Conservation (phyloP, 768 basidiomycete species). For the Lactarius sp. region DNA sequence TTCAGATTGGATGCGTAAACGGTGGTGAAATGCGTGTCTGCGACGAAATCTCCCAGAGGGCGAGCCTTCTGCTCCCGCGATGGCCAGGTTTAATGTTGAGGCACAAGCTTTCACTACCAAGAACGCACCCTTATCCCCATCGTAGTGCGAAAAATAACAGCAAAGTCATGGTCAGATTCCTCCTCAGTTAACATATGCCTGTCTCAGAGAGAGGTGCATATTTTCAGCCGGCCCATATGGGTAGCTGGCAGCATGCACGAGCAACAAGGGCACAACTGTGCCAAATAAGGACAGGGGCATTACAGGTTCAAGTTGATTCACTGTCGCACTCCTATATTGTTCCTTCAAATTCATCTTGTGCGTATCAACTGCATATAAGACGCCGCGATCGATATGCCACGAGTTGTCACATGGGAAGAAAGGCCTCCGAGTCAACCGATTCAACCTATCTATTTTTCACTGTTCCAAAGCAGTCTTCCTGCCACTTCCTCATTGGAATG, state of each 20-base stretch:
- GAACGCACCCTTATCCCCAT: constrained; percentile 34
- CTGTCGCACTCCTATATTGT: no score
- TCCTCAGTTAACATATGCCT: constrained; percentile 37
- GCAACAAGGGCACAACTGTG: no score
- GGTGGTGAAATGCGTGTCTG: constrained; percentile 43
- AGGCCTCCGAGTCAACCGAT: no score
- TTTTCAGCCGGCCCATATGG: constrained; percentile 70
- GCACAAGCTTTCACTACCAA: not conserved
- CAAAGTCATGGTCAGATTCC: not conserved
- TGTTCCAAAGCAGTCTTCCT: no score
- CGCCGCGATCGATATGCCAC: no score
- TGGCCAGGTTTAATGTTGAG: not conserved
- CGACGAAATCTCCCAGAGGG: constrained; percentile 50
- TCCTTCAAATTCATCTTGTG: no score
- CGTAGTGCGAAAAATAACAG: not conserved
- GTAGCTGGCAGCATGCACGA: constrained; percentile 28
- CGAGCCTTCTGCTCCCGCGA: constrained; percentile 30
- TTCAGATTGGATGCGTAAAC: constrained; percentile 65
- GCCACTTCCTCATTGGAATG: no score
- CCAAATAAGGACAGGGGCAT: no score
- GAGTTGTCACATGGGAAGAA: no score
- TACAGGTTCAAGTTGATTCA: no score
- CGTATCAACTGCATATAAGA: no score
- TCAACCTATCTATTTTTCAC: no score
- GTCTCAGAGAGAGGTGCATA: constrained; percentile 72